These are phyloP conservation scores for Cardamine resedifolia DNA, from an alignment of 345 rosid species.

Conservation along the genomic window DNA sequence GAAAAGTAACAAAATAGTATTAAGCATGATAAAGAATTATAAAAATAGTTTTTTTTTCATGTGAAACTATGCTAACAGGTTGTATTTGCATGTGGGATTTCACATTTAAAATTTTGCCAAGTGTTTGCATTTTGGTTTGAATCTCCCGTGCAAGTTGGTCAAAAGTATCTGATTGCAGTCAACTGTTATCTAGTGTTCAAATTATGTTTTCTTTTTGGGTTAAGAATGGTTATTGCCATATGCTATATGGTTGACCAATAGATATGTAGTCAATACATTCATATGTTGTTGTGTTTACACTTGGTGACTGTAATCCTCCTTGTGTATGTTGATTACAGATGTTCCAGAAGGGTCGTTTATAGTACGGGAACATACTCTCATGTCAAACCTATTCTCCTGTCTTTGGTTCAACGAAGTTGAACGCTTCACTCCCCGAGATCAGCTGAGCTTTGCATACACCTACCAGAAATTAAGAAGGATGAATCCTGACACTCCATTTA, in stretches of 20 bases:
- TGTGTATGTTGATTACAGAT: conserved; percentile 49
- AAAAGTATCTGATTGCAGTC: not conserved
- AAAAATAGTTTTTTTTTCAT: not conserved
- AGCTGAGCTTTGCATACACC: conserved; percentile 87
- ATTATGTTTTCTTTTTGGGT: not conserved
- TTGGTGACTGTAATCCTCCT: not conserved
- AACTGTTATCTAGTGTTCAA: not conserved
- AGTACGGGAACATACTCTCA: conserved; percentile 90
- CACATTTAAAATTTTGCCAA: not conserved
- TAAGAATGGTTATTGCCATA: not conserved
- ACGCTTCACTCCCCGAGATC: conserved; percentile 96
- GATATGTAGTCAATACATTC: not conserved
- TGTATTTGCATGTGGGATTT: not conserved
- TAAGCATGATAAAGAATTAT: not conserved
- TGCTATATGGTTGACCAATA: not conserved
- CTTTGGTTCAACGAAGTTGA: conserved; percentile 99
- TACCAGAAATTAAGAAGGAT: conserved; percentile 76
- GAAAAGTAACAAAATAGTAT: not conserved
- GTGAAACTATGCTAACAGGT: not conserved
- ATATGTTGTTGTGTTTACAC: not conserved
- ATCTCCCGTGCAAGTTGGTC: not conserved
- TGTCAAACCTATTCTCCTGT: conserved; percentile 96
- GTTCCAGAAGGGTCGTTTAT: conserved; percentile 98
- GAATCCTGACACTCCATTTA: conserved; percentile 76
- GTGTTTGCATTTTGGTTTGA: not conserved